Base-by-base conservation (phyloP, 1,139 yeast species). In the Taphrina sp. region DNA sequence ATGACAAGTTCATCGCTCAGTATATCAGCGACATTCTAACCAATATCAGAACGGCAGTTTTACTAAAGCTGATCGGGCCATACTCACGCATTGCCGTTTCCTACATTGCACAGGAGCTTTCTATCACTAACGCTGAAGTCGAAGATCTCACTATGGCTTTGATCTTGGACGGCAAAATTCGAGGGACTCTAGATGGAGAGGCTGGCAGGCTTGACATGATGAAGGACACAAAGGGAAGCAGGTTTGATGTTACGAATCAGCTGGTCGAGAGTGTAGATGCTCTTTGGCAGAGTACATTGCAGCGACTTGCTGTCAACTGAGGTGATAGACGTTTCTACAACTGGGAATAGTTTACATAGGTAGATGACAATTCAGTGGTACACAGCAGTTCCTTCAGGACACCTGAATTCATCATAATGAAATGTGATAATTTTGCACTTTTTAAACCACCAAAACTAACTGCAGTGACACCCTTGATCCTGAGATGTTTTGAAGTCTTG, bases 91-190 rank as follows among this genome's bases (percentile, higher is more conserved):
- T 74, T 2, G 65, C 70, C 1, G 57, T 73, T 14, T 57, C 59
- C 3, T 69, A 66, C 53, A 60, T 75, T 12, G 71, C 74, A 12
- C 42, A 57, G 8, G 31, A 63, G 53, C 60, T 68, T 44, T 58
- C 63, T 58, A 58, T 66, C 23, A 59, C 65, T 34, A 67, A 61
- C 12, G 63, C 64, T 2, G 71, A 72, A 35, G 68, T 80, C 20
- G 76, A 75, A 51, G 67, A 68, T 10, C 66, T 76, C 5, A 60
- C 73, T n/a, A 63, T 76, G 2, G 73, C 70, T 56, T 66, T 82
- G 47, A 75, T 77, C 23, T 71, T 74, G 38, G 71, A 72, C 29
- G 82, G 81, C 20, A 55, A 58, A 35, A 56, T 63, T 16, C 35
- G 56, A n/a, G 65, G 65, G 16, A 52, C 54, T 41, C 62, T 63